phyloP scores from a whole-genome alignment of 2,329 filamentous ascomycete genomes.

The Microsporum canis region DNA sequence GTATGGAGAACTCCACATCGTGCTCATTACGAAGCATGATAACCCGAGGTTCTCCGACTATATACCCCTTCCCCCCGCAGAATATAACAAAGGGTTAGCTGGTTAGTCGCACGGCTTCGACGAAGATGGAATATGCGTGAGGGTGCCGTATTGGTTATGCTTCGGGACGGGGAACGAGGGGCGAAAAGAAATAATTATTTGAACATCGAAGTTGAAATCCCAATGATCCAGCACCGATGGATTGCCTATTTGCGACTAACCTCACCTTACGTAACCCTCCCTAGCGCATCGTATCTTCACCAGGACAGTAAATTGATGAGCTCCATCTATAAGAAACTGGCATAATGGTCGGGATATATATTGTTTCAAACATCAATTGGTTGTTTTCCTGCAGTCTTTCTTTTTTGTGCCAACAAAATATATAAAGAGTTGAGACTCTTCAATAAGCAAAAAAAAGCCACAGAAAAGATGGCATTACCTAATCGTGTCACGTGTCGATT shows the following conservation, averaged over 20 bases:
- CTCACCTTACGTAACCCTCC: not conserved
- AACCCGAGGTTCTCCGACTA: not conserved
- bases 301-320: no score
- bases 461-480: not conserved
- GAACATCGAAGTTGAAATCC: not conserved
- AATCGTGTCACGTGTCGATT: not conserved
- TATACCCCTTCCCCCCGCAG: not conserved
- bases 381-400: not conserved
- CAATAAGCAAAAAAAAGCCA: no score
- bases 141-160: not conserved
- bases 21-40: not conserved
- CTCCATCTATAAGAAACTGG: not conserved
- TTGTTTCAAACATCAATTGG: no score
- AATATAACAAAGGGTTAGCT: not conserved
- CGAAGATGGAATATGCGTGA: conserved; percentile 1
- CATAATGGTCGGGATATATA: not conserved
- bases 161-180: not conserved
- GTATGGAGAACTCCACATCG: conserved; percentile 1
- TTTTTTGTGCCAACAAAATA: not conserved
- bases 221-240: not conserved
- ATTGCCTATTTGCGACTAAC: not conserved
- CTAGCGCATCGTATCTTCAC: not conserved
- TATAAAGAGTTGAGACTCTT: not conserved
- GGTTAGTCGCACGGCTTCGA: not conserved
- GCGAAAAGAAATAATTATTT: not conserved